A percentile compares a stretch with the other conserved stretches of the same genome.
These are phyloP conservation scores for Chaetomium globosum DNA, from an alignment of 2,329 filamentous ascomycete genomes.

Conservation along the genomic window DNA sequence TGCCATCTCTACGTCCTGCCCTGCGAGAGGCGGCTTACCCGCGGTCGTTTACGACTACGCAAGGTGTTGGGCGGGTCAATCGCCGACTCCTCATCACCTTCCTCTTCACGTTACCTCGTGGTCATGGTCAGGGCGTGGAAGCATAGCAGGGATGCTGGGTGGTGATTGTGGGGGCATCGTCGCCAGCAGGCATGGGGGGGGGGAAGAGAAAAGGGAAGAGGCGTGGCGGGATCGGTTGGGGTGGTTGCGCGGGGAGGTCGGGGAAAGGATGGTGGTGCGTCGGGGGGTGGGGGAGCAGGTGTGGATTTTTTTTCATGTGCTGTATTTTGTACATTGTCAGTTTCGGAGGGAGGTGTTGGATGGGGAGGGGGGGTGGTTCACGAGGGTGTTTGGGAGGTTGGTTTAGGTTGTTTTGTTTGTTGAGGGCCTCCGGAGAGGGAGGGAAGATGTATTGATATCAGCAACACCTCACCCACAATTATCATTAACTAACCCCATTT, in stretches of 20 bases:
- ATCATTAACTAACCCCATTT: background rate
- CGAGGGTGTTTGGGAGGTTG: background rate
- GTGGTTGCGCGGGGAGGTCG: background rate
- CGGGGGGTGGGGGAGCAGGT: background rate
- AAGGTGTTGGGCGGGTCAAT: too few relatives aligned
- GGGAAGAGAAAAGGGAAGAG: background rate
- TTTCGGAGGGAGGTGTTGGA: background rate
- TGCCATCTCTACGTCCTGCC: too few relatives aligned
- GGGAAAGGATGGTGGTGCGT: background rate
- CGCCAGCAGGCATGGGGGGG: too few relatives aligned
- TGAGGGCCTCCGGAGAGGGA: background rate
- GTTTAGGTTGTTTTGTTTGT: background rate
- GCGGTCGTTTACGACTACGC: too few relatives aligned
- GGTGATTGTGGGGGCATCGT: too few relatives aligned
- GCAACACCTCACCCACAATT: background rate
- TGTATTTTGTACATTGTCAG: background rate
- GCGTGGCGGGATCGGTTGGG: background rate
- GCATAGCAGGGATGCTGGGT: too few relatives aligned
- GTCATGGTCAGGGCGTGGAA: too few relatives aligned
- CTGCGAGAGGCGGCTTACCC: too few relatives aligned
- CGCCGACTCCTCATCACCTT: too few relatives aligned
- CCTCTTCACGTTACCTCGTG: too few relatives aligned
- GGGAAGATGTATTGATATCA: background rate
- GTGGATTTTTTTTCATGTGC: background rate
- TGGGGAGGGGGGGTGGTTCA: background rate